phyloP scores from a whole-genome alignment of 805 yeast species.

The Metschnikowia drakensbergensis region DNA sequence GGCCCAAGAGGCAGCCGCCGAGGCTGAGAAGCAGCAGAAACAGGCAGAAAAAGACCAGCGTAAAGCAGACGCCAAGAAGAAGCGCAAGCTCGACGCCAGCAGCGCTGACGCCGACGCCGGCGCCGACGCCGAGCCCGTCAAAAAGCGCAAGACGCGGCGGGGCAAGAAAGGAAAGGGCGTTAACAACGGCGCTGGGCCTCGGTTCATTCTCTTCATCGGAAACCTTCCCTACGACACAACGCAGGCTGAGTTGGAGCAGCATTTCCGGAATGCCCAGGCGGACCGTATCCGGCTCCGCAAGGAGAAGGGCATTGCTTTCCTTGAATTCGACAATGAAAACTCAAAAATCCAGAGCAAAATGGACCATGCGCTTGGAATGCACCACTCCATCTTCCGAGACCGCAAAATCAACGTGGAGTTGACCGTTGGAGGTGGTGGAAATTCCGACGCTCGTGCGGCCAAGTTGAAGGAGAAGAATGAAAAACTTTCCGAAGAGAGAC shows the following conservation, averaged over 20 bases:
- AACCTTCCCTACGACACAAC: slow-evolving; percentile 75
- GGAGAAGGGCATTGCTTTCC: slow-evolving; percentile 88
- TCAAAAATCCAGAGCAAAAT: slow-evolving; percentile 70
- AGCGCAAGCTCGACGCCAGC: slow-evolving; percentile 24
- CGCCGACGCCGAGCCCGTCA: slow-evolving; percentile 33
- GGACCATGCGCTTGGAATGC: slow-evolving; percentile 81
- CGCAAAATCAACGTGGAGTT: slow-evolving; percentile 91
- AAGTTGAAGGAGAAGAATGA: slow-evolving; percentile 80
- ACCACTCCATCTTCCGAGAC: slow-evolving; percentile 64
- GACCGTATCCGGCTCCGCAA: slow-evolving; percentile 71
- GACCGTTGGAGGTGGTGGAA: slow-evolving; percentile 98
- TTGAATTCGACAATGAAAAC: slow-evolving; percentile 66
- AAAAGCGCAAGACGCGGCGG: slow-evolving; percentile 72
- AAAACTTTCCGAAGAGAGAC: slow-evolving; percentile 67
- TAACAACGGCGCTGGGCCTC: slow-evolving; percentile 47
- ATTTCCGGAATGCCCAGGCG: slow-evolving; percentile 73
- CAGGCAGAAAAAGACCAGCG: slow-evolving; percentile 13
- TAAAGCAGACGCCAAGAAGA: slow-evolving; percentile 29
- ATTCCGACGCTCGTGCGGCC: slow-evolving; percentile 55
- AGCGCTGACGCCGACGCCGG: slow-evolving; percentile 15
- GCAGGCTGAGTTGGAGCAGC: slow-evolving; percentile 58
- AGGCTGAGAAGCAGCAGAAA: slow-evolving; percentile 15
- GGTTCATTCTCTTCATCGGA: slow-evolving; percentile 86
- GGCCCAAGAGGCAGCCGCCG: slow-evolving; percentile 16
- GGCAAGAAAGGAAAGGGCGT: slow-evolving; percentile 68